Conservation (phyloP, 331 rosid species). For the Stylosanthes scabra region DNA sequence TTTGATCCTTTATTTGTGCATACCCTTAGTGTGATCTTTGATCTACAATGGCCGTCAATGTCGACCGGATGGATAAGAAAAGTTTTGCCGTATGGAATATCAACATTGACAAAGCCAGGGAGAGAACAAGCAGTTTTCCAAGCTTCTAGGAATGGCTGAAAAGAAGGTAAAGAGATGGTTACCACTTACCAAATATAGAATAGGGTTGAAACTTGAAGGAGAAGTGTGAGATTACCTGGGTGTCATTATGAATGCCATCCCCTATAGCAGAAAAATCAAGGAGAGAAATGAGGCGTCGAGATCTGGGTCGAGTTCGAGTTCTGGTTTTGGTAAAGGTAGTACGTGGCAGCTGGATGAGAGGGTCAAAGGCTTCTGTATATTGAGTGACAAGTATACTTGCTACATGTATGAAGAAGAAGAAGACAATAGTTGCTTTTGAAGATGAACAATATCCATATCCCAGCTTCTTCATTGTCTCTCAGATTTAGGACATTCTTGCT, state of each 20-base stretch:
- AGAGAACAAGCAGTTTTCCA: conserved; percentile 82
- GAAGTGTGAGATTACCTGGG: conserved; percentile 49
- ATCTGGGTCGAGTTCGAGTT: conserved; percentile 48
- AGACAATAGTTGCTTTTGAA: conserved; percentile 30
- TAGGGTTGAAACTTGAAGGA: neutral
- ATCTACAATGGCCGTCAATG: conserved; percentile 81
- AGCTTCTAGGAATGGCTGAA: conserved; percentile 66
- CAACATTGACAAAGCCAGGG: conserved; percentile 41
- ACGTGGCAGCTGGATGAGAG: conserved; percentile 63
- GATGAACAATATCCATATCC: conserved; percentile 22
- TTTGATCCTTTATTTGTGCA: conserved; percentile 28
- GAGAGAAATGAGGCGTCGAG: conserved; percentile 55
- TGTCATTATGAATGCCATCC: conserved; percentile 72
- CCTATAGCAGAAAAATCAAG: conserved; percentile 77
- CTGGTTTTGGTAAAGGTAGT: conserved; percentile 50
- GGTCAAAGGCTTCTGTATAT: conserved; percentile 37
- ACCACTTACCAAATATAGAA: conserved; percentile 8
- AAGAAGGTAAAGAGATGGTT: neutral
- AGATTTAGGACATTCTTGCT: conserved; percentile 17
- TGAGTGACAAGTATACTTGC: conserved; percentile 16
- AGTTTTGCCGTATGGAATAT: conserved; percentile 56
- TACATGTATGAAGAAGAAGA: conserved; percentile 33
- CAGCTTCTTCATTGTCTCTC: conserved; percentile 48
- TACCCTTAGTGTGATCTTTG: conserved; percentile 77
- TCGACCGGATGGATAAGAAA: conserved; percentile 71